These are phyloP conservation scores for Pseudogymnoascus sp. DNA, from an alignment of 2,329 filamentous ascomycete species.

Conservation along the genomic window DNA sequence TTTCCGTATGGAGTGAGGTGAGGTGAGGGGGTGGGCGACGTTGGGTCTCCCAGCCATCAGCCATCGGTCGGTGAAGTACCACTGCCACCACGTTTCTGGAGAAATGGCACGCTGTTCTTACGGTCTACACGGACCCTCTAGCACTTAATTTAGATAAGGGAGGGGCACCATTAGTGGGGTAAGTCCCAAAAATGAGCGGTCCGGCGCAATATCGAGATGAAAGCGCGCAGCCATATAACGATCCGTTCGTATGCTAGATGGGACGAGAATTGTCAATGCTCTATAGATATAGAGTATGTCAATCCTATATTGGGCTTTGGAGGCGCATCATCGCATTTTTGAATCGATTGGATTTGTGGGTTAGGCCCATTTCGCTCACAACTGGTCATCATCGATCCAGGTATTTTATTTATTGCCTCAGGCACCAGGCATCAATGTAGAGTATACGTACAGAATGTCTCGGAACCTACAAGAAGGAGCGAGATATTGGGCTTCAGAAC, in stretches of 20 bases:
- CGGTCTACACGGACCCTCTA: slow-evolving; percentile 5
- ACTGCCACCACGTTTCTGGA: slow-evolving; percentile 6
- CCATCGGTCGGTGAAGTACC: neutral
- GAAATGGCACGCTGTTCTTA: slow-evolving; percentile 7
- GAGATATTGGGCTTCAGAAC: neutral
- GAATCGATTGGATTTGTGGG: neutral
- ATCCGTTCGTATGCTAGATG: slow-evolving; percentile 4
- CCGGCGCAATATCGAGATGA: slow-evolving; percentile 2
- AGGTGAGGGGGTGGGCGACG: neutral
- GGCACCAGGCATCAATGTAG: neutral
- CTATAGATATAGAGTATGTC: neutral
- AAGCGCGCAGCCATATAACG: neutral
- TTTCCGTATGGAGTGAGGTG: neutral
- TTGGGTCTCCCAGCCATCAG: neutral
- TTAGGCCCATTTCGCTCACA: neutral
- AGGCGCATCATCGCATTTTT: neutral
- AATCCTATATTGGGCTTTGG: neutral
- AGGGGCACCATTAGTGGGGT: slow-evolving; percentile 7
- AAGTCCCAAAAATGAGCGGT: neutral
- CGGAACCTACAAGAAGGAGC: neutral
- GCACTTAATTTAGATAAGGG: slow-evolving; percentile 8
- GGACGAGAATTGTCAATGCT: neutral
- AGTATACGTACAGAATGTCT: neutral
- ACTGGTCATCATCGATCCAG: neutral
- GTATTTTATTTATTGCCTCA: neutral